phyloP scores from a whole-genome alignment of 202 grass and related monocot genomes.

The Elaeis oleifera region DNA sequence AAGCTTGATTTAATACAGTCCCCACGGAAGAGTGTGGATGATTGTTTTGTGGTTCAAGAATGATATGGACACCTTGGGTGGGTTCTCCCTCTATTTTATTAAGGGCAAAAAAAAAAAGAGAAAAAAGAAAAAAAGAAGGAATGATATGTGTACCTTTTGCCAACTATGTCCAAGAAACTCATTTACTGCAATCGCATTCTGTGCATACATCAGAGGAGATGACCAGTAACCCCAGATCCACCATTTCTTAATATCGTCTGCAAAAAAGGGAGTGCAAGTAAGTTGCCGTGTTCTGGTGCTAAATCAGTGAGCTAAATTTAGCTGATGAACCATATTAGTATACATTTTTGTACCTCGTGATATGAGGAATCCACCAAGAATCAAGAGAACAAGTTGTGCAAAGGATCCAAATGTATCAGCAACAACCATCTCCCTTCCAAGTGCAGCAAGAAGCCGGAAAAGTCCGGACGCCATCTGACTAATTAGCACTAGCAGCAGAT shows the following conservation, averaged over 20 bases:
- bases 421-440: constrained; percentile 93
- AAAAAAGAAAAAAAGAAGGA: background rate
- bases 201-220: constrained; percentile 50
- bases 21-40: background rate
- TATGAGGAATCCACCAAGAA: constrained; percentile 93
- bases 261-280: background rate
- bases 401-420: constrained; percentile 93
- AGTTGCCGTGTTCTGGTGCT: background rate
- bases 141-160: constrained; percentile 24
- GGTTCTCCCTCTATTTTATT: background rate
- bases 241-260: constrained; percentile 45
- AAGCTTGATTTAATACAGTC: background rate
- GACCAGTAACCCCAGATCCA: constrained; percentile 59
- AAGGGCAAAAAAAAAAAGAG: background rate
- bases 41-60: too few species aligned
- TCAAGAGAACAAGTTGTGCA: constrained; percentile 81
- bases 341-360: constrained; percentile 46
- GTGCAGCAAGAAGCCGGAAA: constrained; percentile 74
- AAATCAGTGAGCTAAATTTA: too few species aligned
- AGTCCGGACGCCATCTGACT: constrained; percentile 92
- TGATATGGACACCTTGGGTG: too few species aligned
- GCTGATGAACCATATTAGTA: background rate
- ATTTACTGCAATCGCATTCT: constrained; percentile 45
- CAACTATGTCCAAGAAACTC: constrained; percentile 39
- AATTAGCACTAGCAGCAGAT: constrained; percentile 73